Percentiles rank a stretch among this genome's conserved stretches.
These are phyloP conservation scores for Xylaria curta DNA, from an alignment of 495 filamentous ascomycete genomes.

Conservation along the genomic window DNA sequence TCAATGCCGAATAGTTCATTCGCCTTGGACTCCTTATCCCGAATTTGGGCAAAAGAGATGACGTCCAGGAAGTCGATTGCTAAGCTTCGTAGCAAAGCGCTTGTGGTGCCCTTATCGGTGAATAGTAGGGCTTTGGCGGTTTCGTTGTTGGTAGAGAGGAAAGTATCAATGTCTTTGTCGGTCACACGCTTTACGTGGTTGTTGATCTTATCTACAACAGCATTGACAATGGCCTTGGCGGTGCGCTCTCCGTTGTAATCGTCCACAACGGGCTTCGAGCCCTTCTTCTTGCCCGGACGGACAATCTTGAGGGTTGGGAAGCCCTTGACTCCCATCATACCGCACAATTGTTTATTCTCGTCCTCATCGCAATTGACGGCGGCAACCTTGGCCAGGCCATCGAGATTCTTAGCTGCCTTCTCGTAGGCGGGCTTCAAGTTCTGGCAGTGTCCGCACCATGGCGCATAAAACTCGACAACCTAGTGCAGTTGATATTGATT, in stretches of 20 bases:
- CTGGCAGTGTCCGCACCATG: slow-evolving; percentile 96
- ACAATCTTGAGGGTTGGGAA: slow-evolving; percentile 98
- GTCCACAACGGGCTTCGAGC: slow-evolving; percentile 82
- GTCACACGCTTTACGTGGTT: slow-evolving; percentile 86
- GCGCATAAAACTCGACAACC: slow-evolving; percentile 85
- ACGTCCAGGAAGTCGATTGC: slow-evolving; percentile 91
- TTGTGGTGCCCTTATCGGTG: slow-evolving; percentile 90
- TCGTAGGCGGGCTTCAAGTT: slow-evolving; percentile 96
- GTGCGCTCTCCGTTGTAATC: slow-evolving; percentile 88
- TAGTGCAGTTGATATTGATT: slow-evolving; percentile 32
- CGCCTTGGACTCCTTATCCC: slow-evolving; percentile 77
- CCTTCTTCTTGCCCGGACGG: slow-evolving; percentile 76
- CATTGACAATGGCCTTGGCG: slow-evolving; percentile 85
- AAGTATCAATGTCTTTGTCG: slow-evolving; percentile 79
- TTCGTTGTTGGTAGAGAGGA: slow-evolving; percentile 74
- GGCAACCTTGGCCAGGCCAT: slow-evolving; percentile 90
- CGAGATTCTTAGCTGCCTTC: slow-evolving; percentile 86
- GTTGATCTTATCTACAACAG: slow-evolving; percentile 84
- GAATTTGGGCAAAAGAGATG: slow-evolving; percentile 82
- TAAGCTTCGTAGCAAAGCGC: slow-evolving; percentile 78
- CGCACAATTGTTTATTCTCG: slow-evolving; percentile 87
- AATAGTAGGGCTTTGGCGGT: slow-evolving; percentile 89
- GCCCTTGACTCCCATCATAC: slow-evolving; percentile 86
- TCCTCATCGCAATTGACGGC: slow-evolving; percentile 97
- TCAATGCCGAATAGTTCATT: slow-evolving; percentile 76